Evolutionary conservation across 257 asterid genomes (phyloP).

Genomic region (Catharanthus roseus): DNA sequence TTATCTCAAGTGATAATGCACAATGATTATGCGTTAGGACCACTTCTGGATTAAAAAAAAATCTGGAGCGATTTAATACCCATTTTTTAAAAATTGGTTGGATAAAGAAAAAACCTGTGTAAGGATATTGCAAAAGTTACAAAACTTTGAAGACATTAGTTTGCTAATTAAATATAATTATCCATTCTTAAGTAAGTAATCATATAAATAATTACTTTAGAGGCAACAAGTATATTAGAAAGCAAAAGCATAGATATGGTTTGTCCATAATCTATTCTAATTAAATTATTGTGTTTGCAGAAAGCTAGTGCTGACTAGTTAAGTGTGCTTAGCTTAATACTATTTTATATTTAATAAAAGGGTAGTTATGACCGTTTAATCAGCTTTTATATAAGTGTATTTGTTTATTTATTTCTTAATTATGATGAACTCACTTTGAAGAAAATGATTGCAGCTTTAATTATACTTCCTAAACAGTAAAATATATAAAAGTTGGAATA

Average conservation of each 20-base stretch:
- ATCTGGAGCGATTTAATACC: too few species aligned
- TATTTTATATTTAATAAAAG: background rate
- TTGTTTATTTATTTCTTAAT: background rate
- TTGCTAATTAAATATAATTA: background rate
- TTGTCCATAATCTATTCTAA: background rate
- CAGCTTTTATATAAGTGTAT: slow-evolving; percentile 3
- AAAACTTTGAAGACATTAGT: background rate
- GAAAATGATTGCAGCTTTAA: slow-evolving; percentile 10
- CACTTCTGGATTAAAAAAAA: too few species aligned
- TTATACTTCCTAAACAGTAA: slow-evolving; percentile 2
- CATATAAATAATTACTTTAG: background rate
- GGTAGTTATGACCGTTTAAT: slow-evolving; percentile 18
- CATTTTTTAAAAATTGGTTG: too few species aligned
- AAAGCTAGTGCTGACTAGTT: background rate
- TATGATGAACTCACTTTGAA: background rate
- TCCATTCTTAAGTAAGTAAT: background rate
- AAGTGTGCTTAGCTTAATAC: background rate
- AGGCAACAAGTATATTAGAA: background rate
- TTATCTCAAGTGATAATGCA: too few species aligned
- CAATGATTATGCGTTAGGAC: too few species aligned
- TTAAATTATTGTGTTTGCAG: slow-evolving; percentile 8
- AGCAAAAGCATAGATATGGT: slow-evolving; percentile 12
- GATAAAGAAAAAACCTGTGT: too few species aligned
- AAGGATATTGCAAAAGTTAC: too few species aligned
- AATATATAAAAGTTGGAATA: background rate